A percentile compares a stretch with the other conserved stretches of the same genome.
Evolutionary conservation across 352 stramenopile genomes (phyloP).

Genomic region (Thalassiosira ordinaria): DNA sequence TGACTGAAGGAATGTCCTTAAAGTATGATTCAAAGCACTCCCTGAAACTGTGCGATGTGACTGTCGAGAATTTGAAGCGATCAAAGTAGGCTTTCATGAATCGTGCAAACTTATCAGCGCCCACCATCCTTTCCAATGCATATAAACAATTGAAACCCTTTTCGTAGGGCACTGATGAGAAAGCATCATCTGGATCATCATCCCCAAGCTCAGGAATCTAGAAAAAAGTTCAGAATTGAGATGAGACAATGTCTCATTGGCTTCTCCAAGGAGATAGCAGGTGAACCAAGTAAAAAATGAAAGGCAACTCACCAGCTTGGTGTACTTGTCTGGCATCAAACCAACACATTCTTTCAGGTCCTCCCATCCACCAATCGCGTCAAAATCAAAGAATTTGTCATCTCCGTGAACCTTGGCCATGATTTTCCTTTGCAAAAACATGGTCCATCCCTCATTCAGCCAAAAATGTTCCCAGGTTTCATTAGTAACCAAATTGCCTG

Average conservation of each 20-base stretch:
- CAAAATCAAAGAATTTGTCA: conserved; percentile 84
- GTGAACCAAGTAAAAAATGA: no score
- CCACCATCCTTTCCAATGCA: conserved; percentile 86
- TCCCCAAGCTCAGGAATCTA: conserved; percentile 68
- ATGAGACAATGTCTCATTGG: no score
- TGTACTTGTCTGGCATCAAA: conserved; percentile 87
- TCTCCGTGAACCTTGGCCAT: conserved; percentile 84
- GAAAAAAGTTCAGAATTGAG: no score
- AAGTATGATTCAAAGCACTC: conserved; percentile 89
- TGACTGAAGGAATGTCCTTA: conserved; percentile 66
- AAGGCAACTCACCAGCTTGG: conserved; percentile 91
- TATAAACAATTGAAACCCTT: conserved; percentile 90
- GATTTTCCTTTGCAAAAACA: conserved; percentile 97
- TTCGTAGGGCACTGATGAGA: conserved; percentile 95
- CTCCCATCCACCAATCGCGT: conserved; percentile 84
- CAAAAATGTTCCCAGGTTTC: conserved; percentile 94
- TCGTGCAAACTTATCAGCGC: conserved; percentile 84
- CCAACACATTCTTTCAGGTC: conserved; percentile 77
- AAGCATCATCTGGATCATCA: conserved; percentile 95
- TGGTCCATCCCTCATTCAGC: conserved; percentile 99
- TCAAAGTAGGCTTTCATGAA: conserved; percentile 93
- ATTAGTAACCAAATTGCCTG: conserved; percentile 97
- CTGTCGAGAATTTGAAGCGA: conserved; percentile 89
- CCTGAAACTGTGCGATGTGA: conserved; percentile 89
- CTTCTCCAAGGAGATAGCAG: no score